Percentiles rank a stretch among this genome's conserved stretches.
phyloP scores from a whole-genome alignment of 106 monocot species.

The Allium cepa region DNA sequence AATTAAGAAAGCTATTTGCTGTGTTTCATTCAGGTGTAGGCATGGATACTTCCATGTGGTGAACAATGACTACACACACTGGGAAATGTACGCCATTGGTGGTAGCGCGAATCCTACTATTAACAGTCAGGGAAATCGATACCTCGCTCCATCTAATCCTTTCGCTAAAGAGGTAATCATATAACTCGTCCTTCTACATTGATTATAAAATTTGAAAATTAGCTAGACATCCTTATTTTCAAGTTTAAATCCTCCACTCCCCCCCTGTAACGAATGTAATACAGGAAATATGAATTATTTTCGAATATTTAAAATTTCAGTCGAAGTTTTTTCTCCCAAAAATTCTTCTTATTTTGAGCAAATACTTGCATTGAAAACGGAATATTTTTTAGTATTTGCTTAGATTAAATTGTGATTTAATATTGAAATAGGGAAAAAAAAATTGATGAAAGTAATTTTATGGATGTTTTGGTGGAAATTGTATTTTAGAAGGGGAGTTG shows the following conservation, averaged over 20 bases:
- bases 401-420: too few relatives aligned
- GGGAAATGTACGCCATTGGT: slow-evolving; percentile 15
- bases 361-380: too few relatives aligned
- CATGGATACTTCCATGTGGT: slow-evolving; percentile 15
- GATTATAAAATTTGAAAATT: not conserved
- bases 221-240: not conserved
- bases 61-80: slow-evolving; percentile 17
- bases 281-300: too few relatives aligned
- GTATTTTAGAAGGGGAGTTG: too few relatives aligned
- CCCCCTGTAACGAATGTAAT: not conserved
- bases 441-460: too few relatives aligned
- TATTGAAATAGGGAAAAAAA: too few relatives aligned
- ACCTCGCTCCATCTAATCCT: slow-evolving; percentile 41
- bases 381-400: too few relatives aligned
- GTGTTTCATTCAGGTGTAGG: not conserved
- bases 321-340: too few relatives aligned
- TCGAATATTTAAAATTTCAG: too few relatives aligned
- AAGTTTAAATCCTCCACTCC: not conserved
- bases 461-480: too few relatives aligned
- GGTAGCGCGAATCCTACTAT: slow-evolving; percentile 56
- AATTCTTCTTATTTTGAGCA: too few relatives aligned
- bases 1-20: not conserved
- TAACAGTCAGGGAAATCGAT: slow-evolving; percentile 47
- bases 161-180: slow-evolving; percentile 48
- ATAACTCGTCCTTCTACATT: not conserved